Percentiles rank a stretch among this genome's conserved stretches.
phyloP scores from a whole-genome alignment of 2,329 filamentous ascomycete genomes.

The Paraconiothyrium sp. region DNA sequence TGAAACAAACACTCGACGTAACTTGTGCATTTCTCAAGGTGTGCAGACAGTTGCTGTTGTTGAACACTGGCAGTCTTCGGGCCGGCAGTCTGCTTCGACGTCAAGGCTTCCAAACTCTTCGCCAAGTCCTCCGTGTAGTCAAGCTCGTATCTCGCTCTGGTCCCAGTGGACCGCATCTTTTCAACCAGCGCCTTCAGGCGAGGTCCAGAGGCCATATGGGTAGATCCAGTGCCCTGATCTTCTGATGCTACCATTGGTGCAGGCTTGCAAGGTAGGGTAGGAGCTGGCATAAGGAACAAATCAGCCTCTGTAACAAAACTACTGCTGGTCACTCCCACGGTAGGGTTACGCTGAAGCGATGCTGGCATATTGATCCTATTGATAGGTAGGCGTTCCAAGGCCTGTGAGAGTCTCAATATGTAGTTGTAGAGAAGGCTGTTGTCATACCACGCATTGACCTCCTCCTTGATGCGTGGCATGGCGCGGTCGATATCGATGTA shows the following conservation, averaged over 20 bases:
- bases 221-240: constrained; percentile 1
- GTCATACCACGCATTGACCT: constrained; percentile 45
- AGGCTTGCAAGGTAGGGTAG: constrained; percentile 4
- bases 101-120: constrained; percentile 1
- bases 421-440: constrained; percentile 51
- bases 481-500: constrained; percentile 26
- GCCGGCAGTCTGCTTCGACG: not conserved
- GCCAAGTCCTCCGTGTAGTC: constrained; percentile 1
- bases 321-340: not conserved
- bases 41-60: not conserved
- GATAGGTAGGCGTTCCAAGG: constrained; percentile 21
- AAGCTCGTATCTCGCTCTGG: not conserved
- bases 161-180: constrained; percentile 1
- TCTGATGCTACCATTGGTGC: not conserved
- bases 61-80: not conserved
- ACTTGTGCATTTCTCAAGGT: not conserved
- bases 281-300: constrained; percentile 6
- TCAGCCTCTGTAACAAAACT: constrained; percentile 4
- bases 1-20: not conserved
- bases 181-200: constrained; percentile 1
- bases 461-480: constrained; percentile 25
- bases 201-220: not conserved
- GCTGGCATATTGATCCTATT: not conserved
- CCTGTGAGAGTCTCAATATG: constrained; percentile 28
- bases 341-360: not conserved